These are phyloP conservation scores for Climacium dendroides DNA, from an alignment of 225 moss, liverwort and hornwort genomes.

Conservation along the genomic window DNA sequence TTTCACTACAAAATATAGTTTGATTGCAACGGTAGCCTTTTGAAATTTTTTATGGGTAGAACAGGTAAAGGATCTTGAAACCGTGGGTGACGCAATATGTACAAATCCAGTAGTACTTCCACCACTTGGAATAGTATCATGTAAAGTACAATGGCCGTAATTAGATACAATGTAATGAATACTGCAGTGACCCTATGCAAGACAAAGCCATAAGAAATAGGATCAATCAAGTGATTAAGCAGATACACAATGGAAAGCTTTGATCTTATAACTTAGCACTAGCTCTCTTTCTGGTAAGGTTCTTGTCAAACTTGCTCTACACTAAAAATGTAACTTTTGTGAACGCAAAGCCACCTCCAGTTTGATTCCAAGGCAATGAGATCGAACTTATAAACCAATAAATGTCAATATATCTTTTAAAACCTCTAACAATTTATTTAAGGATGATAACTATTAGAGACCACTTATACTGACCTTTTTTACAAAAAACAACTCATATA, in stretches of 20 bases:
- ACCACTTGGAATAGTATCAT: constrained; percentile 45
- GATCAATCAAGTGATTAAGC: background rate
- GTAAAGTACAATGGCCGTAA: constrained; percentile 37
- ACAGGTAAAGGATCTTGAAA: constrained; percentile 45
- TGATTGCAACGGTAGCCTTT: constrained; percentile 38
- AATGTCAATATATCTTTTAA: background rate
- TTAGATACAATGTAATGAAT: constrained; percentile 36
- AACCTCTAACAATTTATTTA: background rate
- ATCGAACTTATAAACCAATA: background rate
- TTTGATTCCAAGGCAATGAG: background rate
- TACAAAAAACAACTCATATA: too few species aligned
- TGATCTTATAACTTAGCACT: background rate
- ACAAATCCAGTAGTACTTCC: constrained; percentile 38
- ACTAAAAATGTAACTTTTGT: background rate
- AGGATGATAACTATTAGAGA: background rate
- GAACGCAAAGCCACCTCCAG: background rate
- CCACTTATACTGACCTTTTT: background rate
- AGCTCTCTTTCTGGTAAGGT: background rate
- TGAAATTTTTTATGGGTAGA: constrained; percentile 31
- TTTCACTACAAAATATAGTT: constrained; percentile 20
- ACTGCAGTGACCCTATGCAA: constrained; percentile 27
- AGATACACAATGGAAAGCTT: background rate
- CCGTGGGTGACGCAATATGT: constrained; percentile 36
- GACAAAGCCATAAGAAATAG: background rate
- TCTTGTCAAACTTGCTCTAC: background rate